These are phyloP conservation scores for Hypocreales sp. DNA, from an alignment of 2,329 filamentous ascomycete species.

Conservation along the genomic window DNA sequence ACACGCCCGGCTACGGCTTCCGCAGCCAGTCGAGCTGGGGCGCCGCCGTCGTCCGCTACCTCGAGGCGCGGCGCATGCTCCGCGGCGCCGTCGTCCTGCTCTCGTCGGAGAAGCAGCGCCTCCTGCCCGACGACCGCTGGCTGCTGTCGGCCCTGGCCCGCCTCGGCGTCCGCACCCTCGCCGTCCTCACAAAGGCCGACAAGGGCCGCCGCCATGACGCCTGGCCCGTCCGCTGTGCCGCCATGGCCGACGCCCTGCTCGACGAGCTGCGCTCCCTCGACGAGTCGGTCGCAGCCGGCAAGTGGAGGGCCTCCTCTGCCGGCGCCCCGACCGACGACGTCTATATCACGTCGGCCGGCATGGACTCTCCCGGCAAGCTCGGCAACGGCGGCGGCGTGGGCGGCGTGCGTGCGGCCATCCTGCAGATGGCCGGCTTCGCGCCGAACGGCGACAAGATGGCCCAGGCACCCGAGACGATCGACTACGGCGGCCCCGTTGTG, in stretches of 20 bases:
- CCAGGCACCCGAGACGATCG: conserved; percentile 18
- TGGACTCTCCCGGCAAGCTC: conserved; percentile 13
- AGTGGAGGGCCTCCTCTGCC: conserved; percentile 11
- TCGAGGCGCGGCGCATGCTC: conserved; percentile 28
- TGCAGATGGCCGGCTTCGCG: conserved; percentile 24
- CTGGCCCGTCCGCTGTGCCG: conserved; percentile 13
- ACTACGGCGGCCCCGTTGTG: conserved; percentile 19
- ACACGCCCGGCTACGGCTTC: conserved; percentile 35
- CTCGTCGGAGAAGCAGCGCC: conserved; percentile 30
- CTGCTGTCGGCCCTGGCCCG: conserved; percentile 30
- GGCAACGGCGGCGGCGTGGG: conserved; percentile 22
- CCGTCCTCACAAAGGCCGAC: conserved; percentile 43
- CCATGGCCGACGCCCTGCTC: conserved; percentile 12
- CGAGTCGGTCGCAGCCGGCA: conserved; percentile 6
- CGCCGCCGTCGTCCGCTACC: conserved; percentile 32
- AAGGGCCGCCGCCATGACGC: conserved; percentile 22
- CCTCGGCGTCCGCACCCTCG: conserved; percentile 26
- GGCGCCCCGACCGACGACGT: conserved; percentile 14
- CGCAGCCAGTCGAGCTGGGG: conserved; percentile 34
- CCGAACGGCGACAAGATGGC: conserved; percentile 12
- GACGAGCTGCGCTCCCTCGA: conserved; percentile 11
- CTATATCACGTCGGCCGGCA: conserved; percentile 21
- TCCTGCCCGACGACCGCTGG: conserved; percentile 31
- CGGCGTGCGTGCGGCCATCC: conserved; percentile 20
- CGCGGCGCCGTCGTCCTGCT: conserved; percentile 37